Conservation (phyloP, 441 rosid genomes). For the Populus hybrid region DNA sequence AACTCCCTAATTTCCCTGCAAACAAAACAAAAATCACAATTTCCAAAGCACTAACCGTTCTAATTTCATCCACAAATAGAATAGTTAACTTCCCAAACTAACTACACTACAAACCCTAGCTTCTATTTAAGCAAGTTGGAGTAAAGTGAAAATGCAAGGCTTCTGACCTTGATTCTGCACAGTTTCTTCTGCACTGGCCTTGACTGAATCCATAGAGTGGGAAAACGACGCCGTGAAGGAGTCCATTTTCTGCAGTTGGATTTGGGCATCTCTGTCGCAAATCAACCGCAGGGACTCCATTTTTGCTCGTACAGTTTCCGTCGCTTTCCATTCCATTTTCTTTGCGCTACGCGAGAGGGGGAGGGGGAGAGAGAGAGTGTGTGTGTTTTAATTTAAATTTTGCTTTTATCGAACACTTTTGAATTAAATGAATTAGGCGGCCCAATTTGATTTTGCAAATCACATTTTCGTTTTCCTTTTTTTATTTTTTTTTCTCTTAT, state of each 20-base stretch:
- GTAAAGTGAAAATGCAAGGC: not conserved
- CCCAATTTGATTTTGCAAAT: not conserved
- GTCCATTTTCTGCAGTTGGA: slow-evolving; percentile 44
- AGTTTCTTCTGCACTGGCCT: slow-evolving; percentile 44
- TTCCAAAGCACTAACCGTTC: not conserved
- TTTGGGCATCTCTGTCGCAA: slow-evolving; percentile 39
- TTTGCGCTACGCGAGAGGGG: not conserved
- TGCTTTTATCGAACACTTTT: not conserved
- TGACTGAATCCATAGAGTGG: slow-evolving; percentile 42
- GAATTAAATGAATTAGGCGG: slow-evolving; percentile 17
- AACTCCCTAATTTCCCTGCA: slow-evolving; percentile 48
- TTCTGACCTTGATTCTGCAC: slow-evolving; percentile 51
- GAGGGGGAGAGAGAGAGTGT: not conserved
- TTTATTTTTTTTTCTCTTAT: not conserved
- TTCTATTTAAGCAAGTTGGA: not conserved
- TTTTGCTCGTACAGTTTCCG: slow-evolving; percentile 31
- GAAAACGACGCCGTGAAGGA: slow-evolving; percentile 45
- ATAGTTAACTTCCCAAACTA: not conserved
- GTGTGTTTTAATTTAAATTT: not conserved
- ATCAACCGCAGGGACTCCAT: slow-evolving; percentile 60
- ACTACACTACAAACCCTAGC: slow-evolving; percentile 15
- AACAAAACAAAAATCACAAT: not conserved
- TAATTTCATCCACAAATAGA: not conserved
- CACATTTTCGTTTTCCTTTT: not conserved
- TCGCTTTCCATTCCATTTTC: slow-evolving; percentile 30